These are phyloP conservation scores for Limonomyces culmigenus DNA, from an alignment of 1,284 basidiomycete genomes.

Conservation along the genomic window DNA sequence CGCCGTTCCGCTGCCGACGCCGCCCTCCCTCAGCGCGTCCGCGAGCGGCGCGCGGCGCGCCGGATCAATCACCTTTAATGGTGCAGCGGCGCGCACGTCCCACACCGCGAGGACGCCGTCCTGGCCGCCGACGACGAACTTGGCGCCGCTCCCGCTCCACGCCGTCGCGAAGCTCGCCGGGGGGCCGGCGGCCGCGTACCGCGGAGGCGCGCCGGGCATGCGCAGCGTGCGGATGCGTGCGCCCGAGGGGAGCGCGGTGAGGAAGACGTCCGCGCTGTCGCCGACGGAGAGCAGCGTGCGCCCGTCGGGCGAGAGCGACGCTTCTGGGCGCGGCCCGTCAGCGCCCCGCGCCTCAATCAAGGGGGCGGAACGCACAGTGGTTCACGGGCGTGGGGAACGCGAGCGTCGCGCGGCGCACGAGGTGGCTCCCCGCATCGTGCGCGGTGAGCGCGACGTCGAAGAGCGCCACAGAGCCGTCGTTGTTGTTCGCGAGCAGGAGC, in stretches of 20 bases:
- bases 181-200: constrained; percentile 18
- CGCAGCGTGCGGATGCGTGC: constrained; percentile 35
- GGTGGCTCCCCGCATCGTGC: constrained; percentile 7
- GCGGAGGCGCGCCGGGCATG: constrained; percentile 28
- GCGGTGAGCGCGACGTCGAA: constrained; percentile 42
- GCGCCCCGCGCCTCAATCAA: constrained; percentile 10
- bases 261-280: constrained; percentile 67
- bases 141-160: constrained; percentile 64
- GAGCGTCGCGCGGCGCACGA: constrained; percentile 34
- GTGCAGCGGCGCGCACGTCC: constrained; percentile 60
- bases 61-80: constrained; percentile 48
- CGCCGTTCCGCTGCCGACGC: constrained; percentile 22
- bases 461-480: constrained; percentile 63
- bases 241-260: constrained; percentile 52
- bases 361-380: constrained; percentile 29
- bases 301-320: constrained; percentile 74
- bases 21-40: constrained; percentile 16
- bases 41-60: background rate
- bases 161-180: constrained; percentile 72
- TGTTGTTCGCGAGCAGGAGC: constrained; percentile 69
- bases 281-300: constrained; percentile 73
- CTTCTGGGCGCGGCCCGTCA: constrained; percentile 19
- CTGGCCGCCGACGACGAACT: constrained; percentile 77
- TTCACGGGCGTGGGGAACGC: constrained; percentile 54
- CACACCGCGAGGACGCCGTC: constrained; percentile 71